Evolutionary conservation across 202 grass and related monocot genomes (phyloP), one percentile per base, ranked within the genome.

Genomic region (Eragrostis tef): DNA sequence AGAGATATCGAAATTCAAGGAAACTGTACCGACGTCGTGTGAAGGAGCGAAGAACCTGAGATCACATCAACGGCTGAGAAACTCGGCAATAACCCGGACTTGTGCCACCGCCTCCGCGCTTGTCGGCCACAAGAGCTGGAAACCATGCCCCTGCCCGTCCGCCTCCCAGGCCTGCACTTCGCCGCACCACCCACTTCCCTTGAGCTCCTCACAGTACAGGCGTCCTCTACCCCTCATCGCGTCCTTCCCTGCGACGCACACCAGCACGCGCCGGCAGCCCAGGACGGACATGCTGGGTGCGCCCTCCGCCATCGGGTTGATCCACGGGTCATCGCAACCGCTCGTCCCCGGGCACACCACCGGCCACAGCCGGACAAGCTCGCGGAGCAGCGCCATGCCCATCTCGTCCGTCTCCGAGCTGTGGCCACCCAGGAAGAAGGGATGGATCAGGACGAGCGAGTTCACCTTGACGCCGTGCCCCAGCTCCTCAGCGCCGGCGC

Each of bases 251-350:
- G 79, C 93, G 6, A 88, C 45, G 25, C 88, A 95, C 63, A 95
- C 68, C 71, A 95, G 70, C 16, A 80, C 71, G 4, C 81, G 86
- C 44, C 45, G 42, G 67, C 86, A 89, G 1, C 88, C 92, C 48
- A 94, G 77, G 24, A 5, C 36, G 24, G 84, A 64, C 12, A 94
- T 81, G 6, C 52, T 81, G 6, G 88, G 88, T 21, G 90, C 90
- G 50, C 84, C 69, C 7, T 73, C 77, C 6, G 87, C 77, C 82
- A 91, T 85, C 11, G 92, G 92, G 68, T 96, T 96, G 88, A 96
- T 96, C 77, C 85, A 88, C 6, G 88, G 90, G 64, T 96, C 90
- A 11, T 90, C 90, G 14, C 84, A 84, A 6, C 90, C 90, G 6
- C 60, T 96, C 42, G 85, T 90, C 31, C 83, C 78, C 9, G 86